Evolutionary conservation across 306 rosid genomes (phyloP).

Genomic region (Arachis stenosperma): DNA sequence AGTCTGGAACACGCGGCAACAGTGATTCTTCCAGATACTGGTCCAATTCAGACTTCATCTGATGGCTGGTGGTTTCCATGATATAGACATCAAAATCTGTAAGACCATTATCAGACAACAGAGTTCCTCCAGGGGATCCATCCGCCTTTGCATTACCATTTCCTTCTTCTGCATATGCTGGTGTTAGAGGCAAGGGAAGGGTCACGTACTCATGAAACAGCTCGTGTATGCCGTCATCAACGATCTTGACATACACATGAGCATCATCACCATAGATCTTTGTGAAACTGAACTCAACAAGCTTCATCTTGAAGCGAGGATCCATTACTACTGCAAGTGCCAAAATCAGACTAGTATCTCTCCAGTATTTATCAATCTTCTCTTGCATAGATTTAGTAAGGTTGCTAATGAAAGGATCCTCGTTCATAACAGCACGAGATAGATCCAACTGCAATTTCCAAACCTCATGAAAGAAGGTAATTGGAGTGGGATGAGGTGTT

Average conservation of each 20-base stretch:
- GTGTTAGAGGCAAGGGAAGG: constrained; percentile 85
- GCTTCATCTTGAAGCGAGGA: constrained; percentile 97
- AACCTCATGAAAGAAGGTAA: constrained; percentile 83
- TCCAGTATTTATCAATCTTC: constrained; percentile 81
- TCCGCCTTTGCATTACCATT: constrained; percentile 45
- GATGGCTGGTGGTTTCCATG: constrained; percentile 91
- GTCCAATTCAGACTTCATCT: constrained; percentile 85
- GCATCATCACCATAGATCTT: constrained; percentile 80
- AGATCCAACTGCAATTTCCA: constrained; percentile 88
- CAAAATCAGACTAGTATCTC: constrained; percentile 74
- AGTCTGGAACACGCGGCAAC: constrained; percentile 80
- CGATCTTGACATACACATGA: constrained; percentile 64
- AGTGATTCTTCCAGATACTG: constrained; percentile 90
- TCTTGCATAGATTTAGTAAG: constrained; percentile 65
- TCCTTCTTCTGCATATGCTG: constrained; percentile 78
- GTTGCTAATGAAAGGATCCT: constrained; percentile 65
- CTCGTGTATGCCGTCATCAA: constrained; percentile 89
- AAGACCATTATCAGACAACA: constrained; percentile 73
- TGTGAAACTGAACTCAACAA: constrained; percentile 92
- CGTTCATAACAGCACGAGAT: constrained; percentile 56
- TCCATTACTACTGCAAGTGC: constrained; percentile 93
- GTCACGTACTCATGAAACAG: constrained; percentile 80
- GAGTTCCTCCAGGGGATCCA: constrained; percentile 60
- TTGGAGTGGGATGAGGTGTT: constrained; percentile 65
- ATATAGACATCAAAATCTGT: constrained; percentile 91